Conservation (phyloP, 257 asterid genomes). For the Solanum pennellii region DNA sequence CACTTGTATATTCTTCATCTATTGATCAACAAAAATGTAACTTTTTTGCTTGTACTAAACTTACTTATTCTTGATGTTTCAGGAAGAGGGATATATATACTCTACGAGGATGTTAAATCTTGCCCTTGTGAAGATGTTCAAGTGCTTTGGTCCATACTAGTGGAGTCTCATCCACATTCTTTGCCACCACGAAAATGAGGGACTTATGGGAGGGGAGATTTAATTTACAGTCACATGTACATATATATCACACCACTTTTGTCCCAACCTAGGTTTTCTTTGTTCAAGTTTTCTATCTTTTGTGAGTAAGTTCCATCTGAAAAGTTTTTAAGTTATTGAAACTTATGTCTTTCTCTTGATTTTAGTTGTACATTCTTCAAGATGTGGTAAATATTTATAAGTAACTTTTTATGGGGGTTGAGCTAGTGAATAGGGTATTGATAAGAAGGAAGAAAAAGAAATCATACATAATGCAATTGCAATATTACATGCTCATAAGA, state of each 20-base stretch:
- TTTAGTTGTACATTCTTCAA: neutral
- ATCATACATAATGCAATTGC: neutral
- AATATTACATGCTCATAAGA: neutral
- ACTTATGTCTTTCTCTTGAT: neutral
- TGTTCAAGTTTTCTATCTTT: slow-evolving; percentile 12
- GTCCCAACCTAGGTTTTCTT: neutral
- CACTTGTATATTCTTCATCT: neutral
- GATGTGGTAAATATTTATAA: neutral
- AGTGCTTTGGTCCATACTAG: slow-evolving; percentile 86
- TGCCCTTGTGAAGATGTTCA: slow-evolving; percentile 94
- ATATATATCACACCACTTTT: slow-evolving; percentile 3
- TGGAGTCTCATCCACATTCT: slow-evolving; percentile 69
- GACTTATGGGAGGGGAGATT: slow-evolving; percentile 2
- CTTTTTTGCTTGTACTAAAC: neutral
- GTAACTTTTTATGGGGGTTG: neutral
- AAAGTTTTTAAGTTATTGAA: slow-evolving; percentile 24
- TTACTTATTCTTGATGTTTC: neutral
- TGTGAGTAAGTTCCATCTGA: slow-evolving; percentile 17
- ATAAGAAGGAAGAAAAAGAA: neutral
- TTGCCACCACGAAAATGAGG: slow-evolving; percentile 44
- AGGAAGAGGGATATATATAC: slow-evolving; percentile 86
- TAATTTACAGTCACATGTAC: slow-evolving; percentile 23
- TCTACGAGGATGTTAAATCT: slow-evolving; percentile 92
- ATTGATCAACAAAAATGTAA: neutral
- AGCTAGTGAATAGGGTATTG: neutral